Base-by-base conservation (phyloP, 2,329 filamentous ascomycete species). In the Colletotrichum higginsianum region DNA sequence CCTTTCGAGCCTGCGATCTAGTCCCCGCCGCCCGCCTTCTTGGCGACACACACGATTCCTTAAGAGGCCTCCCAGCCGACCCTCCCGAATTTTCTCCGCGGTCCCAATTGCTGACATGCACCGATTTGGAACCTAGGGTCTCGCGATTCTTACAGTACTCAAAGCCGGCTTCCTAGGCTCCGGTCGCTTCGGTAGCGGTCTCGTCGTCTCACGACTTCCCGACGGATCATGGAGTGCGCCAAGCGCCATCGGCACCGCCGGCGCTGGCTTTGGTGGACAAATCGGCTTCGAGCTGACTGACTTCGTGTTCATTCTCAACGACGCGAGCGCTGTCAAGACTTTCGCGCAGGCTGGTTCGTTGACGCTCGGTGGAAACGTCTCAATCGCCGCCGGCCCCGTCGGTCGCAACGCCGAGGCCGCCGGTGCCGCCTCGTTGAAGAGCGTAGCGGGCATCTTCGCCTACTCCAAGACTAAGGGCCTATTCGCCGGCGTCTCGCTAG, bases 281-380 rank as follows among this genome's bases (percentile, higher is more conserved):
- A 94, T 97, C 78, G 94, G 94, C 46, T 94, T 96, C 82, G 94
- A 97, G 82, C 83, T 97, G 73, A 96, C 94, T 71, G 94, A 96
- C 81, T 99, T 99, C 80, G 96, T 99, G 80, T 98, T 99, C 84
- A 98, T 99, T 75, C 91, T 99, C 75, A 99, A 99, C 84, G 96
- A 99, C 79, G 86, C 91, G 52, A 90, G 87, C 70, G 96, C 96
- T 55, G 96, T 99, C 75, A 94, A 94, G 82, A 95, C 96, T 11
- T 98, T 99, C 82, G 94, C 95, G 7, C 96, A 98, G 82, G 91
- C 93, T 49, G 96, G 96, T 4, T 96, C 93, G 65, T 86, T 99
- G 73, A 98, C 96, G 5, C 88, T 99, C 8, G 96, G 96, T 77
- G 96, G 96, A 75, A 99, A 99, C 79, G 96, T 98, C 46, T 98